Base-by-base conservation (phyloP, 2,329 filamentous ascomycete species). In the Aspergillus glaucus region DNA sequence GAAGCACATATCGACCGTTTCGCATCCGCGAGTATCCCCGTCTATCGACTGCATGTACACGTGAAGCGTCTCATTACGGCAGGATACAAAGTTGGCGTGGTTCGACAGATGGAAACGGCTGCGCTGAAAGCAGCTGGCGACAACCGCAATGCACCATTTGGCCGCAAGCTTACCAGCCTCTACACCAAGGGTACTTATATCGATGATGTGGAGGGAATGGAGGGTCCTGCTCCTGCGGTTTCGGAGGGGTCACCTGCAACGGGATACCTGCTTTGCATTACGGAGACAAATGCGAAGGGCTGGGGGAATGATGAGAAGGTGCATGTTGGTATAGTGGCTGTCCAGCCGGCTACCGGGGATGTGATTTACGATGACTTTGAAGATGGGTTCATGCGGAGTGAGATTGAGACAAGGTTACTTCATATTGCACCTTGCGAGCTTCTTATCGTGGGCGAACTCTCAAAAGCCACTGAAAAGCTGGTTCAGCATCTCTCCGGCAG, bases 111-210 rank as follows among this genome's bases (percentile, higher is more conserved):
- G 24, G 93, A 98, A 69, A 98, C 93, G 0, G 93, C 93, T 2
- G 93, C 93, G 0, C 74, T 98, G 52, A 98, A 98, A 67, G 95
- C 95, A 55, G 93, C 84, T 1, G 92, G 93, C 41, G 90, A 95
- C 65, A 98, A 97, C 68, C 83, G 88, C 50, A 96, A 95, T 63
- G 81, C 90, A 0, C 91, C 93, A 0, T 98, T 98, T 60, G 81
- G 89, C 34, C 84, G 93, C 32, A 93, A 95, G 61, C 82, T 98
- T 60, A 97, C 93, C 14, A 96, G 95, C 62, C 78, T 98, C 6
- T 98, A 98, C 70, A 98, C 93, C 7, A 98, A 97, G 68, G 93
- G 91, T 40, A 98, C 93, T 2, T 98, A 97, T 60, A 86, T 98
- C 49, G 93, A 97, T 62, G 93, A 98, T 65, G 79, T 88, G 8